Evolutionary conservation across 139 green algal genomes (phyloP), one percentile per base, ranked within the genome.

Genomic region (Dunaliella sp.): DNA sequence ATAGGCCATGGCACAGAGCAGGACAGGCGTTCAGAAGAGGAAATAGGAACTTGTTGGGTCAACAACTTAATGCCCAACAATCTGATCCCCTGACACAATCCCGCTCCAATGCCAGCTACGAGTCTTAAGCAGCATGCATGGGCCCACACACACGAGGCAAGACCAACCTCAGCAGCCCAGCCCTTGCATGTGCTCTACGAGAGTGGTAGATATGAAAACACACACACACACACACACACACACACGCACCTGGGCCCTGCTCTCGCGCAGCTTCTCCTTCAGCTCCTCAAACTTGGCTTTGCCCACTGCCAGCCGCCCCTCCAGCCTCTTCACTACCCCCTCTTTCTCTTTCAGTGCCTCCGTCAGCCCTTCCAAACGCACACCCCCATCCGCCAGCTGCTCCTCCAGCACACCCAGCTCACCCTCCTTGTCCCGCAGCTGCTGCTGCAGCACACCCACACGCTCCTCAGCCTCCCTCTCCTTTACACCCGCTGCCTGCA

Each of bases 271-370:
- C 78, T 83, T 72, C 34, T 83, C 78, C 35, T 83, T 83, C 30
- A 81, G 76, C 76, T 81, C 76, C 76, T 81, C 76, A 81, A 81
- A 81, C 76, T 81, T 81, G n/a, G 33, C n/a, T 31, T 81, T 81
- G 76, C 76, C 76, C 3, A 34, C 31, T 24, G 25, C 76, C 76
- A 81, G 76, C n/a, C 76, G 76, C 76, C 34, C 76, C 31, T 81
- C 34, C n/a, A 81, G 34, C n/a, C 76, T 36, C n/a, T 33, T 81
- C 31, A 34, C 76, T 31, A 65, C 48, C 48, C 48, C 48, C 48
- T 65, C 48, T 16, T 16, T 7, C 48, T 65, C 48, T 16, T 65
- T 65, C 48, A 65, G 48, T 26, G 48, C 48, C 48, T 65, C 48
- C 48, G 7, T 16, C 48, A 65, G 48, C 7, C 48, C 16, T 16